These are phyloP conservation scores for Cadophora luteo-olivacea DNA, from an alignment of 2,329 filamentous ascomycete species.

Conservation along the genomic window DNA sequence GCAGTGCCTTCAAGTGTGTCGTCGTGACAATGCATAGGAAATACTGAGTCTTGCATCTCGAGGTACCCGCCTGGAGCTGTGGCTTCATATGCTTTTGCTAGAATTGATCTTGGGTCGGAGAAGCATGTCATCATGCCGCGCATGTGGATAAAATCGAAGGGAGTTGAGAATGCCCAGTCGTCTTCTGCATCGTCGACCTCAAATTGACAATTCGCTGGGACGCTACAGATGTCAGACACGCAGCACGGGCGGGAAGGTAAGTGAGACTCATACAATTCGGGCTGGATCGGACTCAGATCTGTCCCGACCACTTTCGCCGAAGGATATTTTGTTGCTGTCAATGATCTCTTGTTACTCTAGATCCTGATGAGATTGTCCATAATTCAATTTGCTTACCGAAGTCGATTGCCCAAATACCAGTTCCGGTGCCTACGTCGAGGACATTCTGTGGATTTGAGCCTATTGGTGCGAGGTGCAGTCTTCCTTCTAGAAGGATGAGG, in stretches of 20 bases:
- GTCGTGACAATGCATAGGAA: slow-evolving; percentile 18
- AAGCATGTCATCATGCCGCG: slow-evolving; percentile 22
- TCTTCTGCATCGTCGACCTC: slow-evolving; percentile 62
- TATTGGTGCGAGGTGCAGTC: slow-evolving; percentile 29
- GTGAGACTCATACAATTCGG: slow-evolving; percentile 43
- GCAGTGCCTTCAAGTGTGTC: slow-evolving; percentile 17
- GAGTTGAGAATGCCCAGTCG: slow-evolving; percentile 35
- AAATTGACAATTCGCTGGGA: slow-evolving; percentile 66
- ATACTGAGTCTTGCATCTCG: slow-evolving; percentile 21
- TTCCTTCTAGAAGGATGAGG: slow-evolving; percentile 30
- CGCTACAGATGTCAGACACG: slow-evolving; percentile 31
- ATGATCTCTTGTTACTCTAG: slow-evolving; percentile 10
- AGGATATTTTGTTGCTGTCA: slow-evolving; percentile 37
- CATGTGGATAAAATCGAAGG: slow-evolving; percentile 37
- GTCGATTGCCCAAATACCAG: slow-evolving; percentile 50
- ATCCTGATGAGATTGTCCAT: not conserved
- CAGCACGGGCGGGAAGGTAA: not conserved
- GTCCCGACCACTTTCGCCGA: slow-evolving; percentile 39
- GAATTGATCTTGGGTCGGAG: slow-evolving; percentile 14
- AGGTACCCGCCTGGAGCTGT: slow-evolving; percentile 21
- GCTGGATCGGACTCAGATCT: slow-evolving; percentile 44
- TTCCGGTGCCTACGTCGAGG: slow-evolving; percentile 50
- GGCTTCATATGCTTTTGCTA: slow-evolving; percentile 13
- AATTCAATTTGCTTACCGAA: slow-evolving; percentile 37
- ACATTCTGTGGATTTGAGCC: slow-evolving; percentile 38